phyloP scores from a whole-genome alignment of 306 rosid species.

The Lablab purpureus region DNA sequence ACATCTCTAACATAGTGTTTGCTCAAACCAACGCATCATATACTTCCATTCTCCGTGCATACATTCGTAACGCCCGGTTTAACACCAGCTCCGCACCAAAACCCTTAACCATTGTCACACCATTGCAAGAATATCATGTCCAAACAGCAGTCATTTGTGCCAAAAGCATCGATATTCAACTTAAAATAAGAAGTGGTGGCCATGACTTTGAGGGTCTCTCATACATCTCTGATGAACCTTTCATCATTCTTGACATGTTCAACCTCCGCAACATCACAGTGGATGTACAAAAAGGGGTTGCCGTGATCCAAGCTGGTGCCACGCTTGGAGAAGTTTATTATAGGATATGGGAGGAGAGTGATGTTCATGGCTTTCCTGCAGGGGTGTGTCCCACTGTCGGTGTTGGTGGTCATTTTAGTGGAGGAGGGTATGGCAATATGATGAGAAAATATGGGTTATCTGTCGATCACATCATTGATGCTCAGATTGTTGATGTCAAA shows the following conservation, averaged over 20 bases:
- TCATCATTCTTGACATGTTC: conserved; percentile 20
- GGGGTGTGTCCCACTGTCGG: conserved; percentile 39
- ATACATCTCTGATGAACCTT: conserved; percentile 2
- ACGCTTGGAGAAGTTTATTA: conserved; percentile 37
- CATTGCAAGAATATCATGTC: not conserved
- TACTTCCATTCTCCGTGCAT: not conserved
- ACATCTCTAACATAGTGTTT: not conserved
- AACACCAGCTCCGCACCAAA: not conserved
- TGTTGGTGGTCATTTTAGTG: conserved; percentile 25
- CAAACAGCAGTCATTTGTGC: not conserved
- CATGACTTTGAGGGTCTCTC: conserved; percentile 8
- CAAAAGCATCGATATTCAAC: not conserved
- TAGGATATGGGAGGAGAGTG: conserved; percentile 32
- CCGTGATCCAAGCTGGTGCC: conserved; percentile 27
- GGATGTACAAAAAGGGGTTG: conserved; percentile 9
- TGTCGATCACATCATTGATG: conserved; percentile 26
- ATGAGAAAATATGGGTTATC: conserved; percentile 35
- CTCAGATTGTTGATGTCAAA: conserved; percentile 23
- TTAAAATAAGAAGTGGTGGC: not conserved
- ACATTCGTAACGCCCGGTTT: conserved; percentile 11
- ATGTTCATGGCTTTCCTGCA: conserved; percentile 33
- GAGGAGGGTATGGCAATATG: conserved; percentile 41
- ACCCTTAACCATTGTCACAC: not conserved
- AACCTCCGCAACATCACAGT: conserved; percentile 1
- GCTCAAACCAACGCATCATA: conserved; percentile 4